Evolutionary conservation across 768 basidiomycete genomes (phyloP).

Genomic region (Piloderma croceum): DNA sequence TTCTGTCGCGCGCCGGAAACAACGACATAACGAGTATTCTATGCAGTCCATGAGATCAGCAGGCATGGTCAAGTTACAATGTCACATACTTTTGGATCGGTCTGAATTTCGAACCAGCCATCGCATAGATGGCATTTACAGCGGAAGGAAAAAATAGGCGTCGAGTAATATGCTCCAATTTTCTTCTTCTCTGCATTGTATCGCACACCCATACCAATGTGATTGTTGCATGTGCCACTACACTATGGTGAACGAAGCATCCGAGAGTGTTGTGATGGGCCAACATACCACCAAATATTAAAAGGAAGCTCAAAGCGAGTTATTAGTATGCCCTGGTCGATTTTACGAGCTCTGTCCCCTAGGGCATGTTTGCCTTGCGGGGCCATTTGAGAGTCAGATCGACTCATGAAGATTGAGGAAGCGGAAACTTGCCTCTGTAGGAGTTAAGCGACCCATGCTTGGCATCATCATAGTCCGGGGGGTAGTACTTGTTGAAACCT

Average conservation of each 20-base stretch:
- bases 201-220: slow-evolving; percentile 98
- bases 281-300: slow-evolving; percentile 89
- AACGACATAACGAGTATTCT: slow-evolving; percentile 97
- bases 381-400: no score
- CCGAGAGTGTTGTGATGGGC: neutral
- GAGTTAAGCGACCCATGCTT: slow-evolving; percentile 70
- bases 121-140: slow-evolving; percentile 97
- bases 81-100: slow-evolving; percentile 81
- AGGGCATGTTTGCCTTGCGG: slow-evolving; percentile 84
- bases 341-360: slow-evolving; percentile 87
- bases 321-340: slow-evolving; percentile 94
- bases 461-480: slow-evolving; percentile 67
- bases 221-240: slow-evolving; percentile 91
- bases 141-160: slow-evolving; percentile 89
- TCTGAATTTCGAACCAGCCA: slow-evolving; percentile 97
- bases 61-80: neutral
- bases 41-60: neutral
- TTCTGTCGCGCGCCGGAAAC: slow-evolving; percentile 90
- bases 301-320: slow-evolving; percentile 94
- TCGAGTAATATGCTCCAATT: slow-evolving; percentile 90
- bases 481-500: slow-evolving; percentile 80
- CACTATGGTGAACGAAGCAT: slow-evolving; percentile 1
- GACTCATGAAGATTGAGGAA: neutral
- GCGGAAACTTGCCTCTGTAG: slow-evolving; percentile 48
- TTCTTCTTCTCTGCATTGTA: slow-evolving; percentile 99